Percentiles rank a stretch among this genome's conserved stretches.
phyloP scores from a whole-genome alignment of 805 yeast species.

The Naumovozyma baii region DNA sequence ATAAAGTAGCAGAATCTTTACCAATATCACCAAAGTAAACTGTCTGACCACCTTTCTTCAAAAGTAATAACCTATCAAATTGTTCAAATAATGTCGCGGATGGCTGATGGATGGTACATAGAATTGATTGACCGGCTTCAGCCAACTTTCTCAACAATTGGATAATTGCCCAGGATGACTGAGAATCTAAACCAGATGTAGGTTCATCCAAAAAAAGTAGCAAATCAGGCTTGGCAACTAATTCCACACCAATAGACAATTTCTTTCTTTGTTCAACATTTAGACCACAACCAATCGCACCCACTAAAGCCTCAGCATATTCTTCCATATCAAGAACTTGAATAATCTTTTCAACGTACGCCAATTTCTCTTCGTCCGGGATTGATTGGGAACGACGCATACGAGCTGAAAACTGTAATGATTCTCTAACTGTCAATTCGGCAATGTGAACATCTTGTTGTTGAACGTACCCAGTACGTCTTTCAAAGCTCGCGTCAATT shows the following conservation, averaged over 20 bases:
- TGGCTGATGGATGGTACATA: constrained; percentile 53
- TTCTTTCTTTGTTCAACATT: constrained; percentile 38
- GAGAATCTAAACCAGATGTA: constrained; percentile 45
- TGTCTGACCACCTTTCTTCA: constrained; percentile 61
- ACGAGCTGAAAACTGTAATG: constrained; percentile 51
- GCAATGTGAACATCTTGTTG: constrained; percentile 62
- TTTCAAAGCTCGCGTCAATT: constrained; percentile 42
- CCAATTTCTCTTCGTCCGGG: constrained; percentile 44
- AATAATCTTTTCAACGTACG: constrained; percentile 56
- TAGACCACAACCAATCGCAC: constrained; percentile 35
- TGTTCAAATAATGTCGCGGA: constrained; percentile 53
- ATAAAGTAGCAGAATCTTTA: constrained; percentile 41
- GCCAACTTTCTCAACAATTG: constrained; percentile 37
- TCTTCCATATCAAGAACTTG: constrained; percentile 40
- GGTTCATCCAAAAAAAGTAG: constrained; percentile 43
- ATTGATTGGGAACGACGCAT: constrained; percentile 48
- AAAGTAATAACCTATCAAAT: constrained; percentile 50
- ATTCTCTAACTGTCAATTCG: constrained; percentile 61
- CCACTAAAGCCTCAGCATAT: constrained; percentile 46
- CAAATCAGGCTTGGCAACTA: constrained; percentile 39
- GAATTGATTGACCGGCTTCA: constrained; percentile 40
- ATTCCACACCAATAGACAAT: constrained; percentile 38
- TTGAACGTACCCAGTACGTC: constrained; percentile 60
- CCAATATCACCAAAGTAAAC: constrained; percentile 66
- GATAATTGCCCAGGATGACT: constrained; percentile 44